These are phyloP conservation scores for Turnera subulata DNA, from an alignment of 345 rosid genomes.

Conservation along the genomic window DNA sequence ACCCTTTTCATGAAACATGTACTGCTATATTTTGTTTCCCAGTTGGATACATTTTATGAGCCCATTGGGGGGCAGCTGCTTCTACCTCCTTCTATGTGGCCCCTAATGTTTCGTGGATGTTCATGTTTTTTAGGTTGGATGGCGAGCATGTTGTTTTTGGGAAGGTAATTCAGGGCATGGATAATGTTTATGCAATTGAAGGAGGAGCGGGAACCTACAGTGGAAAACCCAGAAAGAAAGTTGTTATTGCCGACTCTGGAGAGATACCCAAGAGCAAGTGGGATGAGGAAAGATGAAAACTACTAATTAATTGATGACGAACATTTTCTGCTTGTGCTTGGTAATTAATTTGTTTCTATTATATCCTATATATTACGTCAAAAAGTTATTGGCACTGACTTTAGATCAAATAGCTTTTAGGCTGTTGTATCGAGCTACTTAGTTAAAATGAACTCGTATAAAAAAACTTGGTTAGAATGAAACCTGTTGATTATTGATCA, in stretches of 20 bases:
- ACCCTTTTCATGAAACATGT: too few relatives aligned
- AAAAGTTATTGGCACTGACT: too few relatives aligned
- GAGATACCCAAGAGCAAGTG: conserved; percentile 85
- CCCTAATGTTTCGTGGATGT: neutral
- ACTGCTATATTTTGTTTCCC: neutral
- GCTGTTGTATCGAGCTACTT: too few relatives aligned
- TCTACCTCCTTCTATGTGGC: neutral
- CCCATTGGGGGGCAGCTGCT: too few relatives aligned
- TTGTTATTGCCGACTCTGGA: conserved; percentile 71
- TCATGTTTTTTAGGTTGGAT: conserved; percentile 59
- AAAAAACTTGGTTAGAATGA: too few relatives aligned
- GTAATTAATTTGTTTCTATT: too few relatives aligned
- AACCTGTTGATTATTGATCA: too few relatives aligned
- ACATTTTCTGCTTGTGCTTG: too few relatives aligned
- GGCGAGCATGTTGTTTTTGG: conserved; percentile 96
- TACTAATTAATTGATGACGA: too few relatives aligned
- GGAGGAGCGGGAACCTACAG: conserved; percentile 98
- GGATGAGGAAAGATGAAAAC: conserved; percentile 69
- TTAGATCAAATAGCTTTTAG: too few relatives aligned
- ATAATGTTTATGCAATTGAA: conserved; percentile 74
- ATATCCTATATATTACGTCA: too few relatives aligned
- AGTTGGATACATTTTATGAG: neutral
- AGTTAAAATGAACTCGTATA: too few relatives aligned
- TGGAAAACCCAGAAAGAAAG: conserved; percentile 91
- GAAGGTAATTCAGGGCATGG: conserved; percentile 94